Percentiles rank a stretch among this genome's conserved stretches.
Evolutionary conservation across 495 filamentous ascomycete species (phyloP).

Genomic region (Penicillium goetzii): DNA sequence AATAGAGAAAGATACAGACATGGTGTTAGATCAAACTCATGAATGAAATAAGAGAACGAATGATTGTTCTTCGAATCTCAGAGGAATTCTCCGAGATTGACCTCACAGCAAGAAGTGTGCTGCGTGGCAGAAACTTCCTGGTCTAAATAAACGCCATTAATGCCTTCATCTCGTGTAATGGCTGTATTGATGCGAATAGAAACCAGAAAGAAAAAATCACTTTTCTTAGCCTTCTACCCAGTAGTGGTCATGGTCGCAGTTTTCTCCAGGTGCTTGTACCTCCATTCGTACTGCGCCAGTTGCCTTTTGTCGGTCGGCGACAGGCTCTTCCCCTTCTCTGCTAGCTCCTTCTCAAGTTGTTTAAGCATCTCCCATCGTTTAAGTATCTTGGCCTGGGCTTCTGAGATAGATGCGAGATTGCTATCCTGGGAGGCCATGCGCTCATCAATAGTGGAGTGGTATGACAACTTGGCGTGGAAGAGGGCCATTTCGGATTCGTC

Average conservation of each 20-base stretch:
- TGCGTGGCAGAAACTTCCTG: background rate
- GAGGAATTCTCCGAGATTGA: background rate
- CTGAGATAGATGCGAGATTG: conserved; percentile 44
- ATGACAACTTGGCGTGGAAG: conserved; percentile 46
- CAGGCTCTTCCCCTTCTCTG: conserved; percentile 39
- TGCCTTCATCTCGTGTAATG: conserved; percentile 25
- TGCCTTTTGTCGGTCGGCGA: conserved; percentile 41
- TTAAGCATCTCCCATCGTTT: conserved; percentile 48
- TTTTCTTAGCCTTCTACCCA: conserved; percentile 17
- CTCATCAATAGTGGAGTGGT: conserved; percentile 45
- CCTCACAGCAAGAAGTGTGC: conserved; percentile 1
- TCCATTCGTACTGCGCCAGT: conserved; percentile 46
- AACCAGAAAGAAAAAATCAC: conserved; percentile 15
- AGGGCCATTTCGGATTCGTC: conserved; percentile 50
- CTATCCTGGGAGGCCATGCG: conserved; percentile 41
- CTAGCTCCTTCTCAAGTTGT: conserved; percentile 42
- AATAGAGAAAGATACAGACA: background rate
- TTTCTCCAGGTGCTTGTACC: conserved; percentile 44
- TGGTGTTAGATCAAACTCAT: background rate
- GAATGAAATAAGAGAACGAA: too few species aligned
- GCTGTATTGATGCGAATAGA: conserved; percentile 7
- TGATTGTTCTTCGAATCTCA: background rate
- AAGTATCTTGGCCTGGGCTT: conserved; percentile 42
- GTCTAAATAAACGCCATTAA: conserved; percentile 42
- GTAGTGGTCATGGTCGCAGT: conserved; percentile 32